Conservation (phyloP, 169 alveolate species). For the Amoebophrya sp. region DNA sequence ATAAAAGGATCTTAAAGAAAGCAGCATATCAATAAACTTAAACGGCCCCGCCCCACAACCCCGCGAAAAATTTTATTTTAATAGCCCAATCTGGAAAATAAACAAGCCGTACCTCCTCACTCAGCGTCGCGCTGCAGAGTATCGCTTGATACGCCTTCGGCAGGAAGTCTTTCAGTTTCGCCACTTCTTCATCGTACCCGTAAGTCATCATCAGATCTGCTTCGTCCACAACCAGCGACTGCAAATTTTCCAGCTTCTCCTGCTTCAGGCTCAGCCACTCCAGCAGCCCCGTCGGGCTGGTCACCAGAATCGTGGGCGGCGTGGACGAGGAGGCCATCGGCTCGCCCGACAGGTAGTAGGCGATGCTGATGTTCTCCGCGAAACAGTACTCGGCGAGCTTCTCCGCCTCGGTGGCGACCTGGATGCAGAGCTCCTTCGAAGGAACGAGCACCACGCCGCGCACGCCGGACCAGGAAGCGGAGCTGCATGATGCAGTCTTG, state of each 20-base stretch:
- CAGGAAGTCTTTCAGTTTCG: no score
- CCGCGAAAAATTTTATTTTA: no score
- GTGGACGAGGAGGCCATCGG: no score
- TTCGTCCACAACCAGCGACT: not conserved
- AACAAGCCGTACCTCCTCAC: not conserved
- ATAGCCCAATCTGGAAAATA: no score
- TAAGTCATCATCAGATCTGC: slow-evolving; percentile 9
- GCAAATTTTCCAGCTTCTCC: not conserved
- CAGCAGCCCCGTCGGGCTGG: not conserved
- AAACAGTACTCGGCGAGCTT: not conserved
- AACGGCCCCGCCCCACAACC: no score
- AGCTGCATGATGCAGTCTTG: not conserved
- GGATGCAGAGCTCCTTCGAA: slow-evolving; percentile 13
- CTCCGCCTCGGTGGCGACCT: not conserved
- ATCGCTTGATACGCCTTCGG: not conserved
- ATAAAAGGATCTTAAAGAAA: no score
- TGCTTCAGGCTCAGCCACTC: not conserved
- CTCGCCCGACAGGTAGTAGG: no score
- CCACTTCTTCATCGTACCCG: slow-evolving; percentile 3
- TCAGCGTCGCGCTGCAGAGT: not conserved
- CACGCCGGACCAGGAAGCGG: not conserved
- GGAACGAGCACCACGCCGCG: slow-evolving; percentile 10
- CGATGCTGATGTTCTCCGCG: no score
- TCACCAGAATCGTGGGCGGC: slow-evolving; percentile 5
- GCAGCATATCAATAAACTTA: no score